Base-by-base conservation (phyloP, 345 rosid genomes). In the Trapa bicornis region DNA sequence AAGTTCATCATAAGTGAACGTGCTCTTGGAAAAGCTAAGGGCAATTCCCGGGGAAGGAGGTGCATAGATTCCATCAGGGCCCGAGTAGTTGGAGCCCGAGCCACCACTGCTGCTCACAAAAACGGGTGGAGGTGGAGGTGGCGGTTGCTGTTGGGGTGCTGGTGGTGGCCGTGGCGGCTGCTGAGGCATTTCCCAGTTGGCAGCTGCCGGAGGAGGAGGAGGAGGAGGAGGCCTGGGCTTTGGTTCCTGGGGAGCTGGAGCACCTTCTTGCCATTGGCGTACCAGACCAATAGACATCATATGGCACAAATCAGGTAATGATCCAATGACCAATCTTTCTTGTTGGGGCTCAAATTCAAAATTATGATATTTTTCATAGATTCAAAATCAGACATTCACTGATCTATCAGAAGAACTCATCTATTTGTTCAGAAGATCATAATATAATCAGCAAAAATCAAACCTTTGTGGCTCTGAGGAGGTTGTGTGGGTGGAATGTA, bases 181-280 rank as follows among this genome's bases (percentile, higher is more conserved):
- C 3, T 64, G 69, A 35, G 72, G 67, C 47, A 66, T 43, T 15
- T 61, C 62, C 12, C 68, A 29, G 3, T 65, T 77, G 36, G 12
- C 6, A 38, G 16, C 14, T 50, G 61, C 37, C 1, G 43, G 71
- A 68, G 66, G 65, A 22, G 29, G 29, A 22, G 29, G 29, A 22
- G 29, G 29, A 22, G 43, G 71, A 68, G 66, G 65, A 47, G 58
- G 63, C 12, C 0, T 43, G 12, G 43, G 64, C 13, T 57, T 65
- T 3, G 73, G 68, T 29, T 22, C 29, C 29, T 22, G 29, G 29
- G 29, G 29, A 22, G 83, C 86, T 1, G 82, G 84, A 65, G 74
- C 74, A 78, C 80, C 81, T 45, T 84, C 91, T 58, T 88, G 92
- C 96, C 92, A 79, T 7, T 82, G 70, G 37, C 80, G 87, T 48